Conservation (phyloP, 2,329 filamentous ascomycete genomes). For the Hymenoscyphus fructigenus region DNA sequence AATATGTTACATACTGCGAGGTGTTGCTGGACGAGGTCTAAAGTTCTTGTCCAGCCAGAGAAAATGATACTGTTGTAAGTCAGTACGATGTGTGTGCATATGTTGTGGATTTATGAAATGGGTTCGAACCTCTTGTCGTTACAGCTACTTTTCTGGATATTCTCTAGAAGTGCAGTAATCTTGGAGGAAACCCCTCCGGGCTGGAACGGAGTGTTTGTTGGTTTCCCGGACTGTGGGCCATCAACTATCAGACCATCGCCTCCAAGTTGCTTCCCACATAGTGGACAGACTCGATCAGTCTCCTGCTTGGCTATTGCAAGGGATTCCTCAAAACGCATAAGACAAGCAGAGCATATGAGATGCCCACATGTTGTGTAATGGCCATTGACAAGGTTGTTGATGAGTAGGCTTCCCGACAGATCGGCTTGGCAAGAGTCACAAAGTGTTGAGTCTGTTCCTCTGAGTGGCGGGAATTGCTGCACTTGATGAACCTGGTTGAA, state of each 20-base stretch:
- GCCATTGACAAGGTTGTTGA: conserved; percentile 11
- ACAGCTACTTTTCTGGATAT: not conserved
- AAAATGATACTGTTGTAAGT: conserved; percentile 40
- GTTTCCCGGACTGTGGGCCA: not conserved
- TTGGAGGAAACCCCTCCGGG: not conserved
- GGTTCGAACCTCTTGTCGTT: not conserved
- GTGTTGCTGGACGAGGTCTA: conserved; percentile 35
- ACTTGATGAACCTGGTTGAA: conserved; percentile 8
- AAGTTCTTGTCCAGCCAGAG: conserved; percentile 22
- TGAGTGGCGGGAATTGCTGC: not conserved
- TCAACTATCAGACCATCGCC: not conserved
- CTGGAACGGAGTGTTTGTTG: not conserved
- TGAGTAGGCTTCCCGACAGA: conserved; percentile 8
- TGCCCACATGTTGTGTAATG: conserved; percentile 21
- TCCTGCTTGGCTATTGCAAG: conserved; percentile 3
- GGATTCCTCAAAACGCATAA: conserved; percentile 9
- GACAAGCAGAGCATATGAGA: conserved; percentile 18
- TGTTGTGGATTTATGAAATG: too few species aligned
- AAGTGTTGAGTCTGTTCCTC: conserved; percentile 12
- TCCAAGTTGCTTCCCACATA: not conserved
- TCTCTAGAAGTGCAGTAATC: not conserved
- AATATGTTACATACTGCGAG: conserved; percentile 23
- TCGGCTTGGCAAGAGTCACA: conserved; percentile 12
- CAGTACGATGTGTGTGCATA: conserved; percentile 36
- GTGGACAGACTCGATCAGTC: not conserved